Evolutionary conservation across 768 basidiomycete species (phyloP).

Genomic region (Tricholoma furcatifolium): DNA sequence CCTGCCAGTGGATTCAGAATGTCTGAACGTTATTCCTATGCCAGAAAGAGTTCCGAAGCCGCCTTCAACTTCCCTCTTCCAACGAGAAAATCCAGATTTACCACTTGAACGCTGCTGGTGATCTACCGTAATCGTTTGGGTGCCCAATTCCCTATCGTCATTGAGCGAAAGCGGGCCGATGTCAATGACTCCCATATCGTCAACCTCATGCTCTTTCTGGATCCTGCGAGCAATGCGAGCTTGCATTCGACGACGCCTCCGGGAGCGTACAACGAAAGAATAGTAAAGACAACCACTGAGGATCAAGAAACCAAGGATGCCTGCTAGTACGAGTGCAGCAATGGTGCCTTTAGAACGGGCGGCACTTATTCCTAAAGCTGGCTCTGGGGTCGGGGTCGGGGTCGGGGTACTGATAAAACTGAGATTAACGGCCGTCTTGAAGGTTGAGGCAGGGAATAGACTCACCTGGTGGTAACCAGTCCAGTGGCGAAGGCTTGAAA

Average conservation of each 20-base stretch:
- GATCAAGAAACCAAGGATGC: constrained; percentile 49
- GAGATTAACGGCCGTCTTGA: not conserved
- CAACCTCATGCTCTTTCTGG: constrained; percentile 18
- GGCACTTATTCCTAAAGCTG: constrained; percentile 4
- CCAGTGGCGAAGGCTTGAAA: constrained; percentile 44
- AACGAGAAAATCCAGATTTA: constrained; percentile 39
- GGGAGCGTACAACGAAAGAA: constrained; percentile 48
- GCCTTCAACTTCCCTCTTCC: constrained; percentile 43
- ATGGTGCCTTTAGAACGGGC: constrained; percentile 53
- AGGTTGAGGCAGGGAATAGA: constrained; percentile 5
- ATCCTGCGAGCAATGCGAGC: constrained; percentile 10
- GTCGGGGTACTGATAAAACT: not conserved
- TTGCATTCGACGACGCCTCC: constrained; percentile 27
- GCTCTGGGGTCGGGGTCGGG: not conserved
- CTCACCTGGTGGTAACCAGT: constrained; percentile 21
- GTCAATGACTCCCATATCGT: constrained; percentile 15
- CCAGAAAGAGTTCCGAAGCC: constrained; percentile 25
- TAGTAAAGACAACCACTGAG: constrained; percentile 39
- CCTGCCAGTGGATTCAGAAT: constrained; percentile 30
- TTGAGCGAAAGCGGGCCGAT: constrained; percentile 16
- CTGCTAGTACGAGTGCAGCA: constrained; percentile 62
- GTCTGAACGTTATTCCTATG: constrained; percentile 41
- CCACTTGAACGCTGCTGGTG: constrained; percentile 25
- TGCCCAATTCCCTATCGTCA: constrained; percentile 13
- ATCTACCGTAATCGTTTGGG: constrained; percentile 5